Evolutionary conservation across 257 asterid species (phyloP), one percentile per base, ranked within the genome.

Genomic region (Leptodermis oblonga): DNA sequence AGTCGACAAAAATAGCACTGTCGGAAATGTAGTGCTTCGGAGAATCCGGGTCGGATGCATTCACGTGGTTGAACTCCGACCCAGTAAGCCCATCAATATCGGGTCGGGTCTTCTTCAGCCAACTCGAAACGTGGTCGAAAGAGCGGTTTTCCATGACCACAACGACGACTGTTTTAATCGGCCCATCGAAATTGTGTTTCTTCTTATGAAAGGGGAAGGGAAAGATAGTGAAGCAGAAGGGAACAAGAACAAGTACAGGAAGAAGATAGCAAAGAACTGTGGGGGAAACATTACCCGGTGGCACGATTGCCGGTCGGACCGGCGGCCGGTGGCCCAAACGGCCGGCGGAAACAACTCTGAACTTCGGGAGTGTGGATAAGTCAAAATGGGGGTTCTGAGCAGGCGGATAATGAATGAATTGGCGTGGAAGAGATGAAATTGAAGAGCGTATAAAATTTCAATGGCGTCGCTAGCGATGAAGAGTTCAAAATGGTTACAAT

Each of bases 101-200:
- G 46, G 97, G 98, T 0, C 98, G 90, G 81, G 67, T 37, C 18
- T 61, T 78, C 71, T 80, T 91, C 43, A 92, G 77, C 98, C 98
- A 92, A 34, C 98, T 97, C 23, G 90, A 81, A 59, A 92, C 74
- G 66, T 92, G 98, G 62, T 92, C 98, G 78, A 92, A 92, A 34
- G 98, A 92, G 62, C 98, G 98, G 42, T 92, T 92, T 41, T 92
- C 98, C 98, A 92, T 92, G 17, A 92, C 96, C 30, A 92, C 7
- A 7, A 92, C 87, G 33, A 92, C 98, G 3, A 92, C 46, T 74
- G 98, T 92, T 80, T 92, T 90, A 77, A 92, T 90, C 63, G 98
- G 97, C 11, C 96, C 96, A 18, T 80, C 52, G 63, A 92, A 83
- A 82, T 83, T 76, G 79, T 74, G 87, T 41, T 68, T 48, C 59